A percentile compares a stretch with the other conserved stretches of the same genome.
Evolutionary conservation across 2,329 filamentous ascomycete genomes (phyloP).

Genomic region (Fusarium sp.): DNA sequence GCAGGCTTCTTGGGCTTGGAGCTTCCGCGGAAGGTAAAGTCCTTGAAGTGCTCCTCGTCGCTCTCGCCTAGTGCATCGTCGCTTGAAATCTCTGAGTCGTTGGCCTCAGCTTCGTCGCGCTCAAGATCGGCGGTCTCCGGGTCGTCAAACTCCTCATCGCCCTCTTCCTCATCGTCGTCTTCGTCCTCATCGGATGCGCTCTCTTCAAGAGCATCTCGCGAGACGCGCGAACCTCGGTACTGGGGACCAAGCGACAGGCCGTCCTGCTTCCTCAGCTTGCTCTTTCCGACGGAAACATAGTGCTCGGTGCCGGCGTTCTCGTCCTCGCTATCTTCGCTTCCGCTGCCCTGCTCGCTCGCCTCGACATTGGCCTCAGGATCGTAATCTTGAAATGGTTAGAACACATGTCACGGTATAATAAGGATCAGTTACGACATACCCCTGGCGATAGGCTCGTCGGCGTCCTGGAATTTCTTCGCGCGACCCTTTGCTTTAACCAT

Average conservation of each 20-base stretch:
- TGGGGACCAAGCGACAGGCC: constrained; percentile 76
- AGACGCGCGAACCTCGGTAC: constrained; percentile 82
- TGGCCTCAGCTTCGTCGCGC: constrained; percentile 60
- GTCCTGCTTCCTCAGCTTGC: constrained; percentile 81
- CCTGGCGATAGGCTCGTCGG: constrained; percentile 69
- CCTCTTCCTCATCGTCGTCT: constrained; percentile 52
- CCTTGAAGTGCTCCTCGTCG: constrained; percentile 84
- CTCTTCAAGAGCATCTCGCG: constrained; percentile 72
- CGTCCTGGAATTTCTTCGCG: constrained; percentile 70
- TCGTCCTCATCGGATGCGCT: constrained; percentile 64
- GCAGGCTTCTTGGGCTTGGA: constrained; percentile 58
- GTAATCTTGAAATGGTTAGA: constrained; percentile 64
- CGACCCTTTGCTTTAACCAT: constrained; percentile 66
- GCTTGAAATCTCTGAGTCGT: constrained; percentile 71
- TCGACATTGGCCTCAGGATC: constrained; percentile 79
- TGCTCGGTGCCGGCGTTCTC: constrained; percentile 81
- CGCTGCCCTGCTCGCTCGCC: constrained; percentile 65
- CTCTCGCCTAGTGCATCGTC: constrained; percentile 82
- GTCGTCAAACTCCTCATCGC: constrained; percentile 66
- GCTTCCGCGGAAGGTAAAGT: constrained; percentile 73
- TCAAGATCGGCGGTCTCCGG: constrained; percentile 66
- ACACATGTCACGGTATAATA: neutral
- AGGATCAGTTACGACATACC: constrained; percentile 57
- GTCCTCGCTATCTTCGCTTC: constrained; percentile 60
- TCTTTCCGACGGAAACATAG: constrained; percentile 85